phyloP scores from a whole-genome alignment of 2,329 filamentous ascomycete species.

The Aspergillus jensenii region DNA sequence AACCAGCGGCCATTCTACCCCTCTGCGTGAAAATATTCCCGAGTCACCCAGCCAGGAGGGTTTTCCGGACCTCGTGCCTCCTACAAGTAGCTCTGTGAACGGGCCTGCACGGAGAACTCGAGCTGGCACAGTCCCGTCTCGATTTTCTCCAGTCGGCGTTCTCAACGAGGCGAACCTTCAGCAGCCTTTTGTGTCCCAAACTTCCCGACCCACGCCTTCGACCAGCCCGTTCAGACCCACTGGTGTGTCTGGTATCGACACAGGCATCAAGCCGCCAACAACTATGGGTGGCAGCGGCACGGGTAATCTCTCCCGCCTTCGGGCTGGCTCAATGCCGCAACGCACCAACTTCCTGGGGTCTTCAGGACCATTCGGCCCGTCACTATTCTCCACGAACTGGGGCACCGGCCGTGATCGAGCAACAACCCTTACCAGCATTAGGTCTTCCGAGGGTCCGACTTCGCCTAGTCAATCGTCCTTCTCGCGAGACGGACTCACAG shows the following conservation, averaged over 20 bases:
- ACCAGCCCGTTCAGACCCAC: constrained; percentile 81
- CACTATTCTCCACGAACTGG: constrained; percentile 87
- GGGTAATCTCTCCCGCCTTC: constrained; percentile 76
- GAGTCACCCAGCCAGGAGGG: constrained; percentile 91
- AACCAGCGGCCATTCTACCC: constrained; percentile 93
- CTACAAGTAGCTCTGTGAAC: constrained; percentile 65
- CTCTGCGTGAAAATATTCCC: constrained; percentile 93
- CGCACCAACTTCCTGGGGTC: constrained; percentile 66
- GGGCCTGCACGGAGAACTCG: constrained; percentile 73
- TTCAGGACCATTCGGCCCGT: constrained; percentile 75
- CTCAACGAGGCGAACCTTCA: constrained; percentile 59
- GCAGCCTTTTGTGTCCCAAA: constrained; percentile 66
- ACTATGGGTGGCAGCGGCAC: constrained; percentile 60
- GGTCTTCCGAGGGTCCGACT: constrained; percentile 80
- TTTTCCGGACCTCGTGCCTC: constrained; percentile 83
- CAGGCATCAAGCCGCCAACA: constrained; percentile 38
- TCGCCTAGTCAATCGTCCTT: constrained; percentile 86
- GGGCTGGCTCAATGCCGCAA: constrained; percentile 93
- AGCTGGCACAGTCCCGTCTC: constrained; percentile 93
- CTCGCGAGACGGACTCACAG: constrained; percentile 78
- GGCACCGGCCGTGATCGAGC: constrained; percentile 76
- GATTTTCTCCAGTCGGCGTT: constrained; percentile 77
- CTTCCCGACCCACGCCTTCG: constrained; percentile 80
- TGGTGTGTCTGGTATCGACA: constrained; percentile 41
- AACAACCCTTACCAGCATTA: constrained; percentile 85